These are phyloP conservation scores for Cytospora piceicola DNA, from an alignment of 2,329 filamentous ascomycete species.

Conservation along the genomic window DNA sequence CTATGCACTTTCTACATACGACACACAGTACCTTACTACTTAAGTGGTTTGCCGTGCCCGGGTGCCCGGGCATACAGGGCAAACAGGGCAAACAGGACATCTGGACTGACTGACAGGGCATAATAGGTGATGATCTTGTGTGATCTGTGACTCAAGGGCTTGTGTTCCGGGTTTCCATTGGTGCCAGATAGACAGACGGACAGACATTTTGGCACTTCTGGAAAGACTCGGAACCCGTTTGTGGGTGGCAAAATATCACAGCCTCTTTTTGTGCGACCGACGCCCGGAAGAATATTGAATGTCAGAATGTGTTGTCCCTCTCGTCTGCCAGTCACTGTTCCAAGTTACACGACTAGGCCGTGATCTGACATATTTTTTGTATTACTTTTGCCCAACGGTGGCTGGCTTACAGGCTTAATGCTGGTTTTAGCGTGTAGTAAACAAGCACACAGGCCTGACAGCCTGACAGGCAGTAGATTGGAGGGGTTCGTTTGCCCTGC, in stretches of 20 bases:
- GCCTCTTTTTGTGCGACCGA: slow-evolving; percentile 10
- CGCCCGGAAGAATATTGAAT: not conserved
- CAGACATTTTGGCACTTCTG: too few relatives aligned
- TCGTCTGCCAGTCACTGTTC: slow-evolving; percentile 15
- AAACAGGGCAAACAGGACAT: too few relatives aligned
- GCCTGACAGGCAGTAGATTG: not conserved
- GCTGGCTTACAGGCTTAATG: too few relatives aligned
- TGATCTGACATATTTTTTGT: slow-evolving; percentile 5
- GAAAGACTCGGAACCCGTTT: slow-evolving; percentile 10
- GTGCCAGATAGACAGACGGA: too few relatives aligned
- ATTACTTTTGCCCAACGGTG: slow-evolving; percentile 11
- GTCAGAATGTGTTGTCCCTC: slow-evolving; percentile 7
- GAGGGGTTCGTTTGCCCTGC: slow-evolving; percentile 22
- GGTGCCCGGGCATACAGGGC: too few relatives aligned
- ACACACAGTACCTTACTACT: not conserved
- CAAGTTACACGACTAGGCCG: slow-evolving; percentile 7
- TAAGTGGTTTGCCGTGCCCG: not conserved
- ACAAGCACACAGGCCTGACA: too few relatives aligned
- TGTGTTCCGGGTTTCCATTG: slow-evolving; percentile 4
- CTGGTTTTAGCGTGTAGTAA: too few relatives aligned
- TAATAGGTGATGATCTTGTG: too few relatives aligned
- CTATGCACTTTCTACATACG: too few relatives aligned
- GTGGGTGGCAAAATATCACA: slow-evolving; percentile 19
- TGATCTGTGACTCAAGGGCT: slow-evolving; percentile 9
- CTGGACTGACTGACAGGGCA: too few relatives aligned